Evolutionary conservation across 2,329 filamentous ascomycete genomes (phyloP).

Genomic region (Neoarthrinium moseri): DNA sequence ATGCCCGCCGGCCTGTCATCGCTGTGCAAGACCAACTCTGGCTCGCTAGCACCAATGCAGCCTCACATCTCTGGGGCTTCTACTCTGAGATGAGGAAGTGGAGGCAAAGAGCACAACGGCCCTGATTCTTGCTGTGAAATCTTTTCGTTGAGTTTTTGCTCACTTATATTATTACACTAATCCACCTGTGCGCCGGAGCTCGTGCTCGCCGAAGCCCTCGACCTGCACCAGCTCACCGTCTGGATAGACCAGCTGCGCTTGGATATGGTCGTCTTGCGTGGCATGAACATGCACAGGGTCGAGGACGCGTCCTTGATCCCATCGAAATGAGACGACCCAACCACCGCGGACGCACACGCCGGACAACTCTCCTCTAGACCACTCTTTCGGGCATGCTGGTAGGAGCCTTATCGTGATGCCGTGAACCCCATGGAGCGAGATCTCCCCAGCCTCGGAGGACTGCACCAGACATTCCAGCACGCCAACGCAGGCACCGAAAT

Average conservation of each 20-base stretch:
- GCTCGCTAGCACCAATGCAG: too few relatives aligned
- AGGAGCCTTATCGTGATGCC: constrained; percentile 29
- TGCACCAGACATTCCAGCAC: constrained; percentile 44
- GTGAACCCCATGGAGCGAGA: not conserved
- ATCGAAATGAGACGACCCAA: constrained; percentile 35
- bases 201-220: constrained; percentile 2
- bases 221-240: not conserved
- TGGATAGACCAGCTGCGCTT: constrained; percentile 1
- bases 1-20: too few relatives aligned
- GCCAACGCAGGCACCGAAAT: constrained; percentile 46
- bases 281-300: not conserved
- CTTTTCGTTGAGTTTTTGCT: too few relatives aligned
- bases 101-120: too few relatives aligned
- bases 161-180: too few relatives aligned
- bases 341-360: constrained; percentile 33
- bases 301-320: constrained; percentile 22
- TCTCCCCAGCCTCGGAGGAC: constrained; percentile 23
- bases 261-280: not conserved
- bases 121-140: too few relatives aligned
- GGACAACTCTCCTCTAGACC: constrained; percentile 31
- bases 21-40: too few relatives aligned
- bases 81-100: too few relatives aligned
- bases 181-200: not conserved
- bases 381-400: constrained; percentile 34
- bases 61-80: too few relatives aligned